phyloP scores from a whole-genome alignment of 129 eudicot species.

The Saussurea involucrata region DNA sequence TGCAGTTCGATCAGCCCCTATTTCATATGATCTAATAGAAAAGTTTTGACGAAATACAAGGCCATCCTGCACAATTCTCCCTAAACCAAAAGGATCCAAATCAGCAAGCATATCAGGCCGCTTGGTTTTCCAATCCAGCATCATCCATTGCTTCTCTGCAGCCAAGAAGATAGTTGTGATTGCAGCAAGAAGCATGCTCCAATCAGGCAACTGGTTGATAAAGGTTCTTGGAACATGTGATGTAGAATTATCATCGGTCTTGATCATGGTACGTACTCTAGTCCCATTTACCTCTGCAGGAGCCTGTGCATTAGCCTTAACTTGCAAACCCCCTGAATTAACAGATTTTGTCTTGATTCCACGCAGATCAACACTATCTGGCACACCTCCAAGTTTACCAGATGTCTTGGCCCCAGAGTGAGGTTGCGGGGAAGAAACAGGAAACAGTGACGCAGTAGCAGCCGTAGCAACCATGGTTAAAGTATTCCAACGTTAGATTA shows the following conservation, averaged over 20 bases:
- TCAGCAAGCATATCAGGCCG: constrained; percentile 76
- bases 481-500: background rate
- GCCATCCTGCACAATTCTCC: constrained; percentile 83
- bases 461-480: constrained; percentile 63
- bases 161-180: constrained; percentile 90
- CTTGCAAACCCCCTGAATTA: constrained; percentile 49
- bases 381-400: constrained; percentile 40
- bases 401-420: constrained; percentile 47
- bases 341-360: constrained; percentile 52
- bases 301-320: constrained; percentile 68
- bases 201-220: constrained; percentile 86
- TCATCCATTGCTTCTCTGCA: constrained; percentile 99
- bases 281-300: constrained; percentile 77
- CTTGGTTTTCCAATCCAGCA: constrained; percentile 94
- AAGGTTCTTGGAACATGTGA: constrained; percentile 85
- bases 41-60: constrained; percentile 77
- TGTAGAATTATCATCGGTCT: constrained; percentile 47
- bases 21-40: constrained; percentile 86
- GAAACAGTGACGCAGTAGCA: constrained; percentile 56
- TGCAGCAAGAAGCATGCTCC: constrained; percentile 99
- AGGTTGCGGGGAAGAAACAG: constrained; percentile 43
- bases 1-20: constrained; percentile 90
- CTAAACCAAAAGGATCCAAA: constrained; percentile 83
- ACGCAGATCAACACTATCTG: constrained; percentile 42
- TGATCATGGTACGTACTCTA: constrained; percentile 42